Conservation (phyloP, 768 basidiomycete species). For the Suillus paluster region DNA sequence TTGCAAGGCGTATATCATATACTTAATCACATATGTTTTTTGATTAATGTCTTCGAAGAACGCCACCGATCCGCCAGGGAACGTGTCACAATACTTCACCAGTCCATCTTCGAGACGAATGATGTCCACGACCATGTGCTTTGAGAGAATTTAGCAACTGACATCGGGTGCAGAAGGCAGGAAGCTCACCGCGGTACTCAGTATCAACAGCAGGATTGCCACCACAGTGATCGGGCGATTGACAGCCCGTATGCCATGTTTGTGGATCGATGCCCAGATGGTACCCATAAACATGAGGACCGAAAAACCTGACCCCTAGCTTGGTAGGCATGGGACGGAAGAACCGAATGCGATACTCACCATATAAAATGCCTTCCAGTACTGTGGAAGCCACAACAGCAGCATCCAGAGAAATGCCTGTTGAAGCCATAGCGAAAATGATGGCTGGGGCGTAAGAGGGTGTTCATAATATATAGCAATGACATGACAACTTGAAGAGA, state of each 20-base stretch:
- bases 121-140: constrained; percentile 21
- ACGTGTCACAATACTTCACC: constrained; percentile 18
- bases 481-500: no score
- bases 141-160: neutral
- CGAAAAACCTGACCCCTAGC: constrained; percentile 33
- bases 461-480: no score
- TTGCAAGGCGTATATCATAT: constrained; percentile 20
- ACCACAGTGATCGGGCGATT: constrained; percentile 19
- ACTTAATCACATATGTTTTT: constrained; percentile 29
- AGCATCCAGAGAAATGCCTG: no score
- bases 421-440: no score
- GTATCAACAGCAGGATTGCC: constrained; percentile 21
- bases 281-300: constrained; percentile 39
- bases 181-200: constrained; percentile 25
- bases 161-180: neutral
- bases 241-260: constrained; percentile 9
- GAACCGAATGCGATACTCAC: no score
- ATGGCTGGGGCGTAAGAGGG: no score
- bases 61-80: constrained; percentile 24
- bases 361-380: no score
- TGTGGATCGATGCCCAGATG: constrained; percentile 24
- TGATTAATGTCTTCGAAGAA: constrained; percentile 28
- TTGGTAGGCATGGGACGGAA: no score
- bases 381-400: no score
- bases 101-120: constrained; percentile 23